A percentile compares a stretch with the other conserved stretches of the same genome.
These are phyloP conservation scores for Kodamaea neixiangensis DNA, from an alignment of 805 yeast genomes.

Conservation along the genomic window DNA sequence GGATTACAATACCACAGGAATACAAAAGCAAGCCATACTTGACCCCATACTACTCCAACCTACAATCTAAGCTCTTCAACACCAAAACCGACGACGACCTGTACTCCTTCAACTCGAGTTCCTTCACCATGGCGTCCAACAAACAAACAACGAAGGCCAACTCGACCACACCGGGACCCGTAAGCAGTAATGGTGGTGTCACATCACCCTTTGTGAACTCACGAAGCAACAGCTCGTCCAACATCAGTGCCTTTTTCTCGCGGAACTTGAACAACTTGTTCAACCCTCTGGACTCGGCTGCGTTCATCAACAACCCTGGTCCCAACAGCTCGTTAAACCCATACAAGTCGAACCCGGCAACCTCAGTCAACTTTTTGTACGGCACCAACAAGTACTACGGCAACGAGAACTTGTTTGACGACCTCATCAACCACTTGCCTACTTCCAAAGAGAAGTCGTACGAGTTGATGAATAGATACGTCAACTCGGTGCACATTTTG, in stretches of 20 bases:
- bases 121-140: constrained; percentile 34
- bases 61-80: not conserved
- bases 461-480: constrained; percentile 49
- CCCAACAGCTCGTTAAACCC: constrained; percentile 25
- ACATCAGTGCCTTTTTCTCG: constrained; percentile 15
- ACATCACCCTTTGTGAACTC: constrained; percentile 2
- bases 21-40: not conserved
- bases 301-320: not conserved
- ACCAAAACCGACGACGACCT: constrained; percentile 24
- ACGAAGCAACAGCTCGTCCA: constrained; percentile 13
- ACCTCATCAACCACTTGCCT: constrained; percentile 48
- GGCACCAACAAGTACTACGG: constrained; percentile 43
- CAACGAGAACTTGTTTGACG: constrained; percentile 34
- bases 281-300: not conserved
- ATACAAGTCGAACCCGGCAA: constrained; percentile 34
- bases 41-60: not conserved
- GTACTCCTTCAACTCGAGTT: constrained; percentile 35
- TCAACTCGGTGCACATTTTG: constrained; percentile 56
- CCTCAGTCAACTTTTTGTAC: constrained; percentile 34
- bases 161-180: not conserved
- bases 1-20: not conserved
- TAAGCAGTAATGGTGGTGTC: not conserved
- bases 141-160: not conserved
- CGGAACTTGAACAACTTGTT: constrained; percentile 18
- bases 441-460: constrained; percentile 42